A percentile compares a stretch with the other conserved stretches of the same genome.
These are phyloP conservation scores for Aureobasidium zeae DNA, from an alignment of 2,329 filamentous ascomycete genomes.

Conservation along the genomic window DNA sequence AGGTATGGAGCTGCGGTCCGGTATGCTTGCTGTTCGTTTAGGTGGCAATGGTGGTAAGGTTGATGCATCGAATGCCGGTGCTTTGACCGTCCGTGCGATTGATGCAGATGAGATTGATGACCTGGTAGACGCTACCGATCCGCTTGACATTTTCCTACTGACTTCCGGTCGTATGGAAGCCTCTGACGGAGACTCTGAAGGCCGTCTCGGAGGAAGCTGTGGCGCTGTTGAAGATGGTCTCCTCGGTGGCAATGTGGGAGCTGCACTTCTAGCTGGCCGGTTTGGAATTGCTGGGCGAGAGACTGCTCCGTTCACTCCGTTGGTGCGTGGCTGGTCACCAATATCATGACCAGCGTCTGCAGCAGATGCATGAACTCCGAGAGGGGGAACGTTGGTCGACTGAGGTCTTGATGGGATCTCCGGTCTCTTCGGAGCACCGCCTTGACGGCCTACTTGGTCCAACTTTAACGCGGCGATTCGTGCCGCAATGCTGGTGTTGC, in stretches of 20 bases:
- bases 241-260: conserved; percentile 38
- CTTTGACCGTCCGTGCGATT: conserved; percentile 31
- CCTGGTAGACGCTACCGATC: conserved; percentile 44
- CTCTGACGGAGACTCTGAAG: conserved; percentile 15
- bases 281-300: conserved; percentile 42
- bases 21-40: conserved; percentile 37
- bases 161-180: conserved; percentile 18
- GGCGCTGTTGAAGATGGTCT: conserved; percentile 33
- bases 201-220: conserved; percentile 17
- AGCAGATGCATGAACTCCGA: conserved; percentile 7
- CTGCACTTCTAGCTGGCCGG: conserved; percentile 22
- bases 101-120: conserved; percentile 44
- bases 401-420: conserved; percentile 12
- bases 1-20: conserved; percentile 31
- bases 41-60: conserved; percentile 47
- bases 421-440: conserved; percentile 22
- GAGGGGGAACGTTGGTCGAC: conserved; percentile 18
- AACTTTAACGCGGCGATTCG: conserved; percentile 42
- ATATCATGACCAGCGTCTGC: conserved; percentile 19
- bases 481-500: conserved; percentile 32
- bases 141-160: conserved; percentile 35
- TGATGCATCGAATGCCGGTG: conserved; percentile 48
- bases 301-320: conserved; percentile 37
- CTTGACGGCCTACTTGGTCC: conserved; percentile 34
- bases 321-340: conserved; percentile 32